Base-by-base conservation (phyloP, 176 grass and related monocot genomes). In the Rhynchospora breviuscula region DNA sequence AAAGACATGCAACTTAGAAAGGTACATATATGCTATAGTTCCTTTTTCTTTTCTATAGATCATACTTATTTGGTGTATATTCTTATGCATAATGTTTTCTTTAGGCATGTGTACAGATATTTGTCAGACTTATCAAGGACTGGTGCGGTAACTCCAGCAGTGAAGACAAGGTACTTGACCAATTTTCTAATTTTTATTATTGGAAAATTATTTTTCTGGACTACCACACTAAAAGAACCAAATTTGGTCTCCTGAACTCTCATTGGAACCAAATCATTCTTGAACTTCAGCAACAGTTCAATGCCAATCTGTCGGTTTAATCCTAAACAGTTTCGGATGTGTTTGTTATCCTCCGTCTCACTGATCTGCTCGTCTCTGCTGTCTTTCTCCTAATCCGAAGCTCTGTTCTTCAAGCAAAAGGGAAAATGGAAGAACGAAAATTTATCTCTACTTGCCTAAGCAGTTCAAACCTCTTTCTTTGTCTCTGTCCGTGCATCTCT, bases 51-150 rank as follows among this genome's bases (percentile, higher is more conserved):
- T 25, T 87, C 23, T 82, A 49, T 83, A 79, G 49, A 64, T 52
- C 35, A 29, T 31, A 49, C 35, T 40, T 40, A 40, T 40, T 4
- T 40, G 35, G 35, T 62, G 49, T 72, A 57, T 45, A 26, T 81
- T 18, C 31, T 59, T 29, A 79, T 89, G 63, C n/a, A 87, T 58
- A 80, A 87, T 68, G 3, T 89, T 88, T 84, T 88, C 35, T 44
- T 81, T 63, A 99, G 96, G 82, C 83, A 47, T 99, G 96, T 69
- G 93, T 95, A 68, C 96, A 99, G 80, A 99, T 95, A 85, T 93
- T 99, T 85, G 62, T 93, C 33, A 95, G 89, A 77, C 93, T 99
- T 83, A 88, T 95, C 35, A 95, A 95, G 85, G 96, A 95, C 77
- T 99, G 96, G 96, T 99, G 96, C 82, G 82, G 82, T 23, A 93